phyloP scores from a whole-genome alignment of 805 yeast genomes.

The Yarrowia yakushimensis region DNA sequence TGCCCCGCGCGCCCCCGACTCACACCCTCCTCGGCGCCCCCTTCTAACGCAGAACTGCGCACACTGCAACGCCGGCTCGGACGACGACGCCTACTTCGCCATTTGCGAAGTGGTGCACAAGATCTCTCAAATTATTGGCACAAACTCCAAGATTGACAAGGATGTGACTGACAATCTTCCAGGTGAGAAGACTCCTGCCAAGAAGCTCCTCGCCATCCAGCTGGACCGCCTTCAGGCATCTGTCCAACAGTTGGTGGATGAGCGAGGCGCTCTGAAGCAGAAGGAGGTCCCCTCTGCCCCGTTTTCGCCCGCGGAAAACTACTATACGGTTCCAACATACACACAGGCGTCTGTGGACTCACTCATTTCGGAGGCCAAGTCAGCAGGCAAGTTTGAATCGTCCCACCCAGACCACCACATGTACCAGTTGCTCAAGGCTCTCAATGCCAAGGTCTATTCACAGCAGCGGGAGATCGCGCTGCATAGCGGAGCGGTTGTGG shows the following conservation, averaged over 20 bases:
- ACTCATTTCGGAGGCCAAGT: conserved; percentile 14
- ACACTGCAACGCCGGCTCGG: conserved; percentile 26
- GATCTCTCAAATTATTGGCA: conserved; percentile 21
- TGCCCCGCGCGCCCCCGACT: neutral
- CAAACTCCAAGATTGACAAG: conserved; percentile 13
- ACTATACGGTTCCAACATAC: conserved; percentile 10
- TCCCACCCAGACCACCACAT: conserved; percentile 24
- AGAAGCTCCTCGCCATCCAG: conserved; percentile 28
- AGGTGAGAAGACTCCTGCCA: conserved; percentile 31
- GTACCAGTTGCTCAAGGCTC: conserved; percentile 26
- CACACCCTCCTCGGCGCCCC: neutral
- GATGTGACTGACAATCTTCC: conserved; percentile 26
- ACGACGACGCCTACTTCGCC: conserved; percentile 32
- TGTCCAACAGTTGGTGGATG: conserved; percentile 30
- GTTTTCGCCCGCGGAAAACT: neutral
- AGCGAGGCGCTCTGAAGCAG: conserved; percentile 31
- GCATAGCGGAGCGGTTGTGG: conserved; percentile 37
- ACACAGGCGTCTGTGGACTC: conserved; percentile 21
- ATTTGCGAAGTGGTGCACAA: conserved; percentile 28
- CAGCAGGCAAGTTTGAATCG: conserved; percentile 20
- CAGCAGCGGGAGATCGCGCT: conserved; percentile 40
- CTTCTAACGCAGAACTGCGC: conserved; percentile 18
- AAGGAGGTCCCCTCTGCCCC: conserved; percentile 27
- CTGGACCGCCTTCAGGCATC: conserved; percentile 26
- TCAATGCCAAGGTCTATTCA: conserved; percentile 36